These are phyloP conservation scores for Batkoa obscura DNA, from an alignment of 371 early-diverging fungal species.

Conservation along the genomic window DNA sequence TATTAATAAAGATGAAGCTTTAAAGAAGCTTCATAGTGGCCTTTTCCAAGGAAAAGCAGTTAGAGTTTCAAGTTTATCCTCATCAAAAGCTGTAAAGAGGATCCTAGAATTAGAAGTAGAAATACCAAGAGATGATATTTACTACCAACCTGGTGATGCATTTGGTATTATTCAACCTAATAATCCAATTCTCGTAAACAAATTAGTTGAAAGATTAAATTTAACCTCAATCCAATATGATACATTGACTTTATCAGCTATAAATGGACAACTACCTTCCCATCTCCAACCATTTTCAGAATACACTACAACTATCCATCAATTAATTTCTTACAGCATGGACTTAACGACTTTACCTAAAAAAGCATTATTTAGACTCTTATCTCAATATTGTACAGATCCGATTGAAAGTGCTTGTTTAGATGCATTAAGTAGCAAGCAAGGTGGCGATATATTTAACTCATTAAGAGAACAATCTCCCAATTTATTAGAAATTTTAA, in stretches of 20 bases:
- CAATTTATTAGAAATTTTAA: slow-evolving; percentile 52
- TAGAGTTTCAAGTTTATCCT: background rate
- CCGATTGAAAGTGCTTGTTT: background rate
- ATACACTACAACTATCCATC: background rate
- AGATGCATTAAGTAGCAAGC: background rate
- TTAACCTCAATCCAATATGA: slow-evolving; percentile 17
- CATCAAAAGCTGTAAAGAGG: background rate
- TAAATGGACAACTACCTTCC: background rate
- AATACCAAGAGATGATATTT: slow-evolving; percentile 1
- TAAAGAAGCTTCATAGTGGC: background rate
- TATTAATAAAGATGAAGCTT: background rate
- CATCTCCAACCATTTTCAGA: background rate
- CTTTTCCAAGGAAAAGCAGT: background rate
- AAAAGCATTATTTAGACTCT: background rate
- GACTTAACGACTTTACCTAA: background rate
- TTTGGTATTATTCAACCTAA: slow-evolving; percentile 71
- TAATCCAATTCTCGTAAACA: slow-evolving; percentile 49
- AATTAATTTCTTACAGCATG: background rate
- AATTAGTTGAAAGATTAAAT: slow-evolving; percentile 29
- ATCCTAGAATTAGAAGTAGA: background rate
- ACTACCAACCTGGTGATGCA: slow-evolving; percentile 64
- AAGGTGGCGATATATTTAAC: slow-evolving; percentile 41
- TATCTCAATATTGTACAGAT: background rate
- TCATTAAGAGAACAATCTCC: slow-evolving; percentile 41
- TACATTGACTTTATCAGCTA: slow-evolving; percentile 11